Base-by-base conservation (phyloP, 129 eudicot species). In the Silybum marianum region DNA sequence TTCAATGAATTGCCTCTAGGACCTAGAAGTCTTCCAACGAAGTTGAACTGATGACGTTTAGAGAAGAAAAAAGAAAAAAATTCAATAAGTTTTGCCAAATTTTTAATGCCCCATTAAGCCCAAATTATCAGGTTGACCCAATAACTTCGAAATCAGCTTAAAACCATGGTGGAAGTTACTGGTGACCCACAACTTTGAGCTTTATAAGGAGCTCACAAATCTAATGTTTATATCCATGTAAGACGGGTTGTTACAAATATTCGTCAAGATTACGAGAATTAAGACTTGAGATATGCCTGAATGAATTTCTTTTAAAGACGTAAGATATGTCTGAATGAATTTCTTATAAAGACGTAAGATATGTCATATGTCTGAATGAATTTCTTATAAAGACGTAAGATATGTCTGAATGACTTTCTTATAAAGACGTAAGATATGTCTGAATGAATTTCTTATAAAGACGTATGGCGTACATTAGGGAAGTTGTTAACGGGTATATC, bases 1-100 rank as follows among this genome's bases (percentile, higher is more conserved):
- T 94, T 94, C 79, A 94, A 74, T 16, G 98, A 94, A 78, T 94
- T 94, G 69, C 98, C 98, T 73, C 98, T 86, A 69, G 98, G 98
- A 81, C 98, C 98, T 62, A 94, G 78, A 80, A 91, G 91, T 81
- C 96, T 83, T 44, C 97, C 96, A 69, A 94, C 97, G 84, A 94
- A 94, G 86, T 90, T 91, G 91, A 91, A 94, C 97, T 94, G 42
- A 30, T 39, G 75, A 68, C 7, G 3, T 71, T 68, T 40, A 81
- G 16, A 81, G 16, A 63, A 67, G 38, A 68, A 39, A 46, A 69
- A 71, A 28, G 69, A 36, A 69, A 63, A 16, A 75, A 34, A 22
- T 68, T 74, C 13, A 46, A 46, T 38, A 23, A 51, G 51, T 46
- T 30, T 58, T 6, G 66, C 66, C 66, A 58, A 18, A 16, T 54